Conservation (phyloP, 2,329 filamentous ascomycete species). For the Aspergillus caelatus region DNA sequence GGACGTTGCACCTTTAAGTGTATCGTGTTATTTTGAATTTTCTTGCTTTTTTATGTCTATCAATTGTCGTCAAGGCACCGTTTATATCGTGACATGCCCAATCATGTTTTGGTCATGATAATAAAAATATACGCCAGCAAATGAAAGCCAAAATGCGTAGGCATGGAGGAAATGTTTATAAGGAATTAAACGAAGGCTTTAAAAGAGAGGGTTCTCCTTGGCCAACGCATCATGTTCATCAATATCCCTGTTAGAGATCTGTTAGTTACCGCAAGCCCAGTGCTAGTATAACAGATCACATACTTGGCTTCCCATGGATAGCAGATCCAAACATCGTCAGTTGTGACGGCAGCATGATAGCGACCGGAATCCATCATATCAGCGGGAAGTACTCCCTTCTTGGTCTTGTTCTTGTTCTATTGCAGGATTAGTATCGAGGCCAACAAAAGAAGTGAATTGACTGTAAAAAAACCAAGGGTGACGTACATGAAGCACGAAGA, state of each 20-base stretch:
- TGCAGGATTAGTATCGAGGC: conserved; percentile 15
- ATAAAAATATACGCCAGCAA: conserved; percentile 18
- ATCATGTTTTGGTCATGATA: conserved; percentile 8
- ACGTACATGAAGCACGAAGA: conserved; percentile 92
- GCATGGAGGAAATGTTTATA: neutral
- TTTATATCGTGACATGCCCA: conserved; percentile 22
- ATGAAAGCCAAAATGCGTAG: conserved; percentile 12
- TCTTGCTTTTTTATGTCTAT: conserved; percentile 22
- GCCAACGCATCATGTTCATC: conserved; percentile 84
- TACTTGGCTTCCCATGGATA: conserved; percentile 95
- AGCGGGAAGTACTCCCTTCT: conserved; percentile 83
- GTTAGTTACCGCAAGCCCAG: conserved; percentile 23
- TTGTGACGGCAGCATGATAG: conserved; percentile 85
- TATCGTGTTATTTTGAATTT: neutral
- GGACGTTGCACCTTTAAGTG: neutral
- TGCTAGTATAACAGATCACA: conserved; percentile 28
- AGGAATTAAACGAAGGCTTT: conserved; percentile 12
- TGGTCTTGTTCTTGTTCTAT: conserved; percentile 94
- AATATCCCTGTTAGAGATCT: conserved; percentile 64
- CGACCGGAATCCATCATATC: conserved; percentile 73
- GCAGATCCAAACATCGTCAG: conserved; percentile 96
- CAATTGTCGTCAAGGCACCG: conserved; percentile 20
- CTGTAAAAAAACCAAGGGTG: neutral
- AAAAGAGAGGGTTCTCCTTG: conserved; percentile 44
- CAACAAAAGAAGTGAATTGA: neutral